These are phyloP conservation scores for Hypoxylon fragiforme DNA, from an alignment of 495 filamentous ascomycete genomes.

Conservation along the genomic window DNA sequence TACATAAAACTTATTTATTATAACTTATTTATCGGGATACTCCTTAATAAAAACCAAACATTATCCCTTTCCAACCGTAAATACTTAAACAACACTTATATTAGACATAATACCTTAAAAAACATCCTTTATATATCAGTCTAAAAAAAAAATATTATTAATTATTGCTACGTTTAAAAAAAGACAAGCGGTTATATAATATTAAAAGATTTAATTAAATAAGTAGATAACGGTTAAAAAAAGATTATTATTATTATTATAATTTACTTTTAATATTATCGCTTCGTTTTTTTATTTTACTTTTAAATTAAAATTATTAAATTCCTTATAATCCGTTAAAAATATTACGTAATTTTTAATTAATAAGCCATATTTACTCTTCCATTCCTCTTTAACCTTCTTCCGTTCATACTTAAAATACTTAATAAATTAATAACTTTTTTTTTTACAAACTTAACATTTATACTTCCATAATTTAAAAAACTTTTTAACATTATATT, in stretches of 20 bases:
- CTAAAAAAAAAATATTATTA: slow-evolving; percentile 1
- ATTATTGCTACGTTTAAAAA: neutral
- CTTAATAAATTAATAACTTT: neutral
- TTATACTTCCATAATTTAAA: neutral
- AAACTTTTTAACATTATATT: slow-evolving; percentile 2
- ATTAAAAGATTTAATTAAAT: slow-evolving; percentile 3
- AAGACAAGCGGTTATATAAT: neutral
- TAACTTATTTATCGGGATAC: neutral
- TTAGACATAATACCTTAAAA: neutral
- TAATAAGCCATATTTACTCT: neutral
- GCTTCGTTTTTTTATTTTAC: neutral
- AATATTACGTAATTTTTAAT: slow-evolving; percentile 7
- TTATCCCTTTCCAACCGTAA: neutral
- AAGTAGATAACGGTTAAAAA: neutral
- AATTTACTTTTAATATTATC: slow-evolving; percentile 5
- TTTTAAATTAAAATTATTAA: neutral
- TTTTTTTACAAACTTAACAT: slow-evolving; percentile 9
- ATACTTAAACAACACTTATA: neutral
- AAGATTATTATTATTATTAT: slow-evolving; percentile 1
- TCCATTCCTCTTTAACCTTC: neutral
- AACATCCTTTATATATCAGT: neutral
- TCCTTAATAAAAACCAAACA: neutral
- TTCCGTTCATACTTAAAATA: neutral
- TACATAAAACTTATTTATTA: neutral
- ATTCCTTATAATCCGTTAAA: slow-evolving; percentile 1